Conservation (phyloP, 441 rosid genomes). For the Bocquillonia castaneifolia region DNA sequence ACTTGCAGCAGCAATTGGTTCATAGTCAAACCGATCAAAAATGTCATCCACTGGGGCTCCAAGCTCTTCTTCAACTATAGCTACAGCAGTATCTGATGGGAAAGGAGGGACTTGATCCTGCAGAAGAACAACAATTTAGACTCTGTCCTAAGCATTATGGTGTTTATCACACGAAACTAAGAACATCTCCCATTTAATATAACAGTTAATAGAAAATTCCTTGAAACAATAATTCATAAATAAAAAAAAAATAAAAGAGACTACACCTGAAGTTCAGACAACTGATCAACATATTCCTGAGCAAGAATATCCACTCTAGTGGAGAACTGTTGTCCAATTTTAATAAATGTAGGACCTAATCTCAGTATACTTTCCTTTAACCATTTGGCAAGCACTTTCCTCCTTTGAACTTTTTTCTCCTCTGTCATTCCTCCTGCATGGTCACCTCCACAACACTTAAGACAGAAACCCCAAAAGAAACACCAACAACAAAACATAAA, state of each 20-base stretch:
- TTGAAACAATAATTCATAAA: not conserved
- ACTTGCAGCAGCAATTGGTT: constrained; percentile 98
- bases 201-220: not conserved
- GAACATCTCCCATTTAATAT: constrained; percentile 1
- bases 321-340: constrained; percentile 96
- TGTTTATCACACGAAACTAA: not conserved
- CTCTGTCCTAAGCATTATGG: constrained; percentile 12
- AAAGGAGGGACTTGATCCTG: constrained; percentile 99
- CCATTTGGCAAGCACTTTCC: constrained; percentile 89
- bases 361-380: constrained; percentile 84
- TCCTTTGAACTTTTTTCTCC: constrained; percentile 56
- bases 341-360: constrained; percentile 95
- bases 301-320: constrained; percentile 98
- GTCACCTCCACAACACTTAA: not conserved
- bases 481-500: not conserved
- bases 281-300: constrained; percentile 94
- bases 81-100: constrained; percentile 76
- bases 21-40: constrained; percentile 78
- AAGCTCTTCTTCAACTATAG: constrained; percentile 90
- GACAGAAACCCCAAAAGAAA: not conserved
- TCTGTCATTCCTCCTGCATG: constrained; percentile 85
- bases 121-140: constrained; percentile 25
- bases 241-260: constrained; percentile 8
- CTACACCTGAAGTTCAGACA: constrained; percentile 93
- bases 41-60: constrained; percentile 62